phyloP scores from a whole-genome alignment of 2,329 filamentous ascomycete genomes.

The Zymoseptoria brevis region DNA sequence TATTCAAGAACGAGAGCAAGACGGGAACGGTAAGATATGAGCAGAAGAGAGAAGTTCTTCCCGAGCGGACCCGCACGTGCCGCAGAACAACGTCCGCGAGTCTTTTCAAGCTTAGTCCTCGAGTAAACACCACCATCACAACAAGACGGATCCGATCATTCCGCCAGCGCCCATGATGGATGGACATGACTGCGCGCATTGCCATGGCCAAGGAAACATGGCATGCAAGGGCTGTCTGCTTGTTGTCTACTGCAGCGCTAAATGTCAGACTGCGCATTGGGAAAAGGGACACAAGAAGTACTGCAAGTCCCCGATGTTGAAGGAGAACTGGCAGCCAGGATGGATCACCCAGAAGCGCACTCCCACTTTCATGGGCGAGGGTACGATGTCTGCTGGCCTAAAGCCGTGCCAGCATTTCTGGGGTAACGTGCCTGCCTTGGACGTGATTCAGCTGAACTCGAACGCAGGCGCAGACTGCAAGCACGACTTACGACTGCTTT shows the following conservation, averaged over 20 bases:
- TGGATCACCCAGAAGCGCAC: constrained; percentile 23
- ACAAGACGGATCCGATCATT: too few relatives aligned
- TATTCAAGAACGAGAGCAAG: too few relatives aligned
- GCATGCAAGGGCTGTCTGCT: constrained; percentile 7
- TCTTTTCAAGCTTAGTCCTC: too few relatives aligned
- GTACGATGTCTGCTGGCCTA: too few relatives aligned
- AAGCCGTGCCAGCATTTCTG: too few relatives aligned
- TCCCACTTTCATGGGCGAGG: too few relatives aligned
- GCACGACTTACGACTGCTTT: constrained; percentile 24
- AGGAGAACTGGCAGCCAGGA: constrained; percentile 25
- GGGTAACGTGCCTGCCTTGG: constrained; percentile 37
- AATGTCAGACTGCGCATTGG: constrained; percentile 29
- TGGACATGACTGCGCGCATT: constrained; percentile 4
- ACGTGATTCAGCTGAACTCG: constrained; percentile 30
- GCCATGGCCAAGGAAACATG: neutral
- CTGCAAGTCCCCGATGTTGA: constrained; percentile 27
- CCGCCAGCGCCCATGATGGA: too few relatives aligned
- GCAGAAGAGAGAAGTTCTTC: too few relatives aligned
- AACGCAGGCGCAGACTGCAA: constrained; percentile 23
- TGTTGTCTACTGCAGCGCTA: constrained; percentile 27
- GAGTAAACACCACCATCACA: too few relatives aligned
- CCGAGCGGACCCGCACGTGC: too few relatives aligned
- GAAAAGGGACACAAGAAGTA: constrained; percentile 23
- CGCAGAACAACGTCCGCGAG: too few relatives aligned
- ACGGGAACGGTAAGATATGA: too few relatives aligned